These are phyloP conservation scores for Vigna mungo DNA, from an alignment of 306 rosid species.

Conservation along the genomic window DNA sequence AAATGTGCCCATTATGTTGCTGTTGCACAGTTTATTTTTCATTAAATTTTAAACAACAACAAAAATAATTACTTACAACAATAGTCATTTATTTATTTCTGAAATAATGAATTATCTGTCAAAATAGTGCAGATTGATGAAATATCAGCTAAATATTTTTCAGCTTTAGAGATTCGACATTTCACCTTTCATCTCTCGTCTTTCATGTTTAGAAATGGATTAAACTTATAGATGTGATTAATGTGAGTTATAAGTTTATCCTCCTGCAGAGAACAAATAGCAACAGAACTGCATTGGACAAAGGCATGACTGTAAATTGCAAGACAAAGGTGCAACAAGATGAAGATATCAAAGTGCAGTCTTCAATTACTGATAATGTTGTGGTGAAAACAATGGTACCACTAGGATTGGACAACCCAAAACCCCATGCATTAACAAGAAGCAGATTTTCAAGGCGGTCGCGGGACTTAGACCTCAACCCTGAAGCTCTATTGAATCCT, in stretches of 20 bases:
- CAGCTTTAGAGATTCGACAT: conserved; percentile 10
- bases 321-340: conserved; percentile 49
- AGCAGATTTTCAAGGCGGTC: conserved; percentile 82
- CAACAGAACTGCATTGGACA: conserved; percentile 45
- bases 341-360: conserved; percentile 48
- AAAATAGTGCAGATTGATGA: too few species aligned
- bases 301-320: conserved; percentile 42
- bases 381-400: conserved; percentile 49
- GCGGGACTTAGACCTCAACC: conserved; percentile 73
- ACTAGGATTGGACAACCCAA: conserved; percentile 50
- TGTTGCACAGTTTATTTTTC: too few species aligned
- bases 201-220: conserved; percentile 17
- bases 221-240: conserved; percentile 35
- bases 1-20: too few species aligned
- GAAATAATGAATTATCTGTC: too few species aligned
- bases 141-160: too few species aligned
- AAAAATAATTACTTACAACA: too few species aligned
- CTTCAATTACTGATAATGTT: conserved; percentile 43
- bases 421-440: conserved; percentile 67
- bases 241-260: neutral
- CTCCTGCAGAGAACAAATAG: conserved; percentile 65
- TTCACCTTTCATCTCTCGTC: neutral
- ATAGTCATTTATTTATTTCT: too few species aligned
- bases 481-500: conserved; percentile 58
- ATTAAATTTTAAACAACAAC: too few species aligned